A percentile compares a stretch with the other conserved stretches of the same genome.
phyloP scores from a whole-genome alignment of 805 yeast species.

The Saccharomycopsis sp. region DNA sequence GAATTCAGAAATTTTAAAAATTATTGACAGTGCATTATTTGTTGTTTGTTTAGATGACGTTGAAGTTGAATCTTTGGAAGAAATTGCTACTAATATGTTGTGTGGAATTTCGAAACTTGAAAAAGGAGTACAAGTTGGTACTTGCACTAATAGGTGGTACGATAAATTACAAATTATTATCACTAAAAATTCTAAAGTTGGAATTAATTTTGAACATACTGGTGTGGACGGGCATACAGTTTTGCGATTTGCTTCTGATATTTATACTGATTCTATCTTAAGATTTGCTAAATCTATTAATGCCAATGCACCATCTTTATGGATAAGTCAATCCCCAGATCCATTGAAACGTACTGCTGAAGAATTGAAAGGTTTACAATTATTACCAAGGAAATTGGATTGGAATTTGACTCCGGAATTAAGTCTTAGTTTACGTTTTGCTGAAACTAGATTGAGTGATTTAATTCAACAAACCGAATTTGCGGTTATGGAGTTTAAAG shows the following conservation, averaged over 20 bases:
- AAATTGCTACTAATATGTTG: constrained; percentile 74
- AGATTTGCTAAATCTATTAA: constrained; percentile 82
- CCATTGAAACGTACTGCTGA: constrained; percentile 36
- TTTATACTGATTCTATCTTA: constrained; percentile 83
- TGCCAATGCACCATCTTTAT: constrained; percentile 37
- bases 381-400: constrained; percentile 80
- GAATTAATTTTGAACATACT: constrained; percentile 88
- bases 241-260: constrained; percentile 77
- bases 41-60: constrained; percentile 79
- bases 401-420: constrained; percentile 80
- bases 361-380: constrained; percentile 42
- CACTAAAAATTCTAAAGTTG: constrained; percentile 85
- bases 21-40: constrained; percentile 77
- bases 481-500: constrained; percentile 62
- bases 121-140: constrained; percentile 85
- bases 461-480: constrained; percentile 86
- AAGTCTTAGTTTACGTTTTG: constrained; percentile 75
- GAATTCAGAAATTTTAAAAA: constrained; percentile 64
- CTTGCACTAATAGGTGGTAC: constrained; percentile 93
- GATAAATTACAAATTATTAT: constrained; percentile 85
- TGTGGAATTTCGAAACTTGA: constrained; percentile 78
- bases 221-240: constrained; percentile 97
- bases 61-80: constrained; percentile 49
- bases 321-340: constrained; percentile 39
- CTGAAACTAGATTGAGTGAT: constrained; percentile 84